Evolutionary conservation across 306 rosid species (phyloP).

Genomic region (Dalbergia oliveri): DNA sequence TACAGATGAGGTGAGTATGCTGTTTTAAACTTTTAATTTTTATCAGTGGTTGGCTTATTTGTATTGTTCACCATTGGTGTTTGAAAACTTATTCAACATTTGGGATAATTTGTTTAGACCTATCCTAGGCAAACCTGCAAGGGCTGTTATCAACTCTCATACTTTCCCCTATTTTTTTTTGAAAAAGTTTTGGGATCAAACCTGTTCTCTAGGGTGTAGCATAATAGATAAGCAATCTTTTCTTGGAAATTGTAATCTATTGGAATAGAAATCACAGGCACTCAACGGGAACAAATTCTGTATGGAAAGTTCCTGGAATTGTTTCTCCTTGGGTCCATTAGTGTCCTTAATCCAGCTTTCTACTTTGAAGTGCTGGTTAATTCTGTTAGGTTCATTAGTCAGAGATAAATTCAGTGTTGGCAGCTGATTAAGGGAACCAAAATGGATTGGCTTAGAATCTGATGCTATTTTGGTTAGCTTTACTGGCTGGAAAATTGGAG

Average conservation of each 20-base stretch:
- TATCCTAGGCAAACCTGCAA: neutral
- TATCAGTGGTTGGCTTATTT: neutral
- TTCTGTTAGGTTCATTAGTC: neutral
- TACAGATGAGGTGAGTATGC: neutral
- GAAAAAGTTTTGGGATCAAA: neutral
- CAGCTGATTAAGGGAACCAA: constrained; percentile 8
- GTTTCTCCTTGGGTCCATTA: constrained; percentile 27
- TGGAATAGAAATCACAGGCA: constrained; percentile 2
- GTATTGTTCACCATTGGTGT: neutral
- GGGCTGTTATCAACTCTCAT: neutral
- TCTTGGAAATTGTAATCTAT: constrained; percentile 10
- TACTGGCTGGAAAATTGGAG: neutral
- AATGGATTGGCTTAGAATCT: constrained; percentile 25
- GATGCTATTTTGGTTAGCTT: constrained; percentile 23
- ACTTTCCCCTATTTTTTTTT: neutral
- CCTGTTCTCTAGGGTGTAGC: constrained; percentile 1
- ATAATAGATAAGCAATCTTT: constrained; percentile 9
- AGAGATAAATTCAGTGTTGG: neutral
- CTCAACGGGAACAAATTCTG: constrained; percentile 16
- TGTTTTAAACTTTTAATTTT: neutral
- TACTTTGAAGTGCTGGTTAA: neutral
- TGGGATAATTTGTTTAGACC: neutral
- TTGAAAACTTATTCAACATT: neutral
- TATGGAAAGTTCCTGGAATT: constrained; percentile 12
- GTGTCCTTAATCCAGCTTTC: constrained; percentile 23